Conservation (phyloP, 306 rosid genomes). For the Potentilla sterilis region DNA sequence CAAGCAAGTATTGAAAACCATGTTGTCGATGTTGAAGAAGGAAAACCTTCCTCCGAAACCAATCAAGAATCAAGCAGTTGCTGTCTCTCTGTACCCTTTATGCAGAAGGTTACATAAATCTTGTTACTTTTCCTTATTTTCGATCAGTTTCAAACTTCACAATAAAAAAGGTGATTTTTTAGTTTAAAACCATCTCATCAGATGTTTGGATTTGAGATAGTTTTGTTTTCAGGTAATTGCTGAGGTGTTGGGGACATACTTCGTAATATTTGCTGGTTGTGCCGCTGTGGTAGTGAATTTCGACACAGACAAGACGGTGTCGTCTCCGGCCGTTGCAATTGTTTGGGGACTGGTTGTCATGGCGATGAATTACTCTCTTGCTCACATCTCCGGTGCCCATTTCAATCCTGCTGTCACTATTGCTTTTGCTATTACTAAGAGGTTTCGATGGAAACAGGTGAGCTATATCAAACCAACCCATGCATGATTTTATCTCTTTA, state of each 20-base stretch:
- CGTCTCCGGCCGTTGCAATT: constrained; percentile 61
- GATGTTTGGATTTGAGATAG: neutral
- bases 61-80: constrained; percentile 15
- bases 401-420: constrained; percentile 88
- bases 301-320: constrained; percentile 32
- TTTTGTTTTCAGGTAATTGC: constrained; percentile 56
- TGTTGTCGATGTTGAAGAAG: constrained; percentile 44
- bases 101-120: constrained; percentile 58
- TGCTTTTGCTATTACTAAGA: constrained; percentile 61
- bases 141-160: too few relatives aligned
- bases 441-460: constrained; percentile 75
- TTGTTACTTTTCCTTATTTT: neutral
- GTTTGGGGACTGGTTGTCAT: constrained; percentile 71
- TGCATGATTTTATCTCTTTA: neutral
- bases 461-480: constrained; percentile 20
- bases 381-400: constrained; percentile 90
- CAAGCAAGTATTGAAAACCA: constrained; percentile 35
- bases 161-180: neutral
- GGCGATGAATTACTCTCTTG: constrained; percentile 67
- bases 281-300: constrained; percentile 63
- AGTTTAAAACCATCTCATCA: neutral
- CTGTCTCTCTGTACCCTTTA: constrained; percentile 41
- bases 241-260: constrained; percentile 72
- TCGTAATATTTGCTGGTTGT: constrained; percentile 76
- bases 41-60: constrained; percentile 20